A percentile compares a stretch with the other conserved stretches of the same genome.
Evolutionary conservation across 768 basidiomycete species (phyloP).

Genomic region (Inosperma sp.): DNA sequence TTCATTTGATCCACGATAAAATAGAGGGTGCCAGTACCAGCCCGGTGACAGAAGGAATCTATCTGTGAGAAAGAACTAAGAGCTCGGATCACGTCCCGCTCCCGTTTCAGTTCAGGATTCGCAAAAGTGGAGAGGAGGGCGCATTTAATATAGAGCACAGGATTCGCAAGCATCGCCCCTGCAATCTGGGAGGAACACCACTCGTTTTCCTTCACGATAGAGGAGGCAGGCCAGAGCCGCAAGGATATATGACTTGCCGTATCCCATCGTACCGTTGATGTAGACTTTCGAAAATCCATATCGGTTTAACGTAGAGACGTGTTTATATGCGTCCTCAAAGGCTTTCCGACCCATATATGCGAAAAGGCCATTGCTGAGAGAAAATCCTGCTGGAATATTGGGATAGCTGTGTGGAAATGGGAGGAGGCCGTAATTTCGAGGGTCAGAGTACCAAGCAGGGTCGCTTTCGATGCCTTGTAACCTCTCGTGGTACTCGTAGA

Average conservation of each 20-base stretch:
- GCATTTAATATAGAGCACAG: background rate
- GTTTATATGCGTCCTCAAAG: background rate
- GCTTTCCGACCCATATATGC: background rate
- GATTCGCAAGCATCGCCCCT: background rate
- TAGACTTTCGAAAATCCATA: background rate
- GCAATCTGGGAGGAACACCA: background rate
- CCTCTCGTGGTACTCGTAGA: background rate
- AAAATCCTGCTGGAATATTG: background rate
- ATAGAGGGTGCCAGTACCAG: background rate
- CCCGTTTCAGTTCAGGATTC: background rate
- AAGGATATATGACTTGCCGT: background rate
- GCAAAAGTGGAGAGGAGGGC: slow-evolving; percentile 3
- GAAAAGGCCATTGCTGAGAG: background rate
- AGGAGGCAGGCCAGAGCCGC: background rate
- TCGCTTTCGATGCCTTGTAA: background rate
- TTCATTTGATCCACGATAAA: background rate
- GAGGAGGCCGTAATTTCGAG: background rate
- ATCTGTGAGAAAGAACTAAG: background rate
- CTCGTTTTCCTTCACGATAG: background rate
- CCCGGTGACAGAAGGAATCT: background rate
- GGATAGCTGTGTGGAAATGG: background rate
- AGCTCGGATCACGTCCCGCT: background rate
- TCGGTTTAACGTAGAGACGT: background rate
- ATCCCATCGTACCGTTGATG: background rate
- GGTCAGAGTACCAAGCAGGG: background rate